Evolutionary conservation across 352 stramenopile species (phyloP).

Genomic region (Globisporangium polare): DNA sequence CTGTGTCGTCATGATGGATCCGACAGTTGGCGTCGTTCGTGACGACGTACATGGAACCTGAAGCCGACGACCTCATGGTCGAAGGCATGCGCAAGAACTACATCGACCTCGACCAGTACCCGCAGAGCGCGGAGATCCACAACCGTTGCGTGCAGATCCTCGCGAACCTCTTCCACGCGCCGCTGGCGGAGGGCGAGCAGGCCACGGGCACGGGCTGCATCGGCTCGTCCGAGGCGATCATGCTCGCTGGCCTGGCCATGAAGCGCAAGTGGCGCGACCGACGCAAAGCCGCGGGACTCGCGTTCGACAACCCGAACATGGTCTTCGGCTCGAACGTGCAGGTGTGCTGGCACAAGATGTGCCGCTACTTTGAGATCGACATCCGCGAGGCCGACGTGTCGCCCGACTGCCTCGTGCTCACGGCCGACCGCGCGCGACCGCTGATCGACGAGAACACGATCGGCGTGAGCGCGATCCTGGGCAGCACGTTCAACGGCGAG

Average conservation of each 20-base stretch:
- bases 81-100: constrained; percentile 90
- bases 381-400: constrained; percentile 86
- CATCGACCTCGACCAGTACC: constrained; percentile 92
- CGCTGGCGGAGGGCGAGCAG: constrained; percentile 44
- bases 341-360: constrained; percentile 94
- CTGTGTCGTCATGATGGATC: too few relatives aligned
- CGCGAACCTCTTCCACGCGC: constrained; percentile 88
- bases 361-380: constrained; percentile 94
- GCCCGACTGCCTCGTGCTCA: constrained; percentile 81
- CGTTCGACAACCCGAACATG: constrained; percentile 89
- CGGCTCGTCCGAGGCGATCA: constrained; percentile 91
- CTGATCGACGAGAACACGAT: constrained; percentile 93
- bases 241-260: constrained; percentile 88
- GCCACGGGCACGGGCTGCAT: constrained; percentile 88
- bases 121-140: constrained; percentile 91
- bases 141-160: constrained; percentile 92
- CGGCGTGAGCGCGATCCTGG: constrained; percentile 87
- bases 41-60: constrained; percentile 90
- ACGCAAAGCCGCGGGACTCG: constrained; percentile 66
- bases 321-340: constrained; percentile 92
- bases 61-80: constrained; percentile 89
- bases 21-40: constrained; percentile 84
- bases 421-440: constrained; percentile 61
- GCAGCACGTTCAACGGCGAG: constrained; percentile 91
- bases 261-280: constrained; percentile 90